A percentile compares a stretch with the other conserved stretches of the same genome.
Evolutionary conservation across 164 flowering plant genomes (phyloP).

Genomic region (Annona cherimola): DNA sequence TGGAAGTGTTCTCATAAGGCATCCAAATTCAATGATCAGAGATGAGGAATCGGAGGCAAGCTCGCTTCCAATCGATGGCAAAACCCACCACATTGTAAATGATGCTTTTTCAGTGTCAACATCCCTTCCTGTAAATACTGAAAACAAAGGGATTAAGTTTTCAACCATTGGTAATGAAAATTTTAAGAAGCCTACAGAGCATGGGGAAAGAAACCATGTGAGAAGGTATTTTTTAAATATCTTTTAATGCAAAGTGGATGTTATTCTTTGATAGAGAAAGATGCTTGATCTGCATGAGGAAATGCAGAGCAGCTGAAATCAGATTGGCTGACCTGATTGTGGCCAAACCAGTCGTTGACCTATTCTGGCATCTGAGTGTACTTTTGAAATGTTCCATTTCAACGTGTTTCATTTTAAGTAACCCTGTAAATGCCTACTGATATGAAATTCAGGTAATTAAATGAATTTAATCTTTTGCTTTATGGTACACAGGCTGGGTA

Average conservation of each 20-base stretch:
- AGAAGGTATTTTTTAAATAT: constrained; percentile 36
- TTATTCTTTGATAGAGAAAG: neutral
- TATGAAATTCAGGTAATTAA: neutral
- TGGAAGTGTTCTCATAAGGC: constrained; percentile 86
- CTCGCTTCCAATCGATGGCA: constrained; percentile 77
- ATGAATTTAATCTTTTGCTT: neutral
- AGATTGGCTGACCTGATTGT: neutral
- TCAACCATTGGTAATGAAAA: constrained; percentile 19
- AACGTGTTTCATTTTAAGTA: neutral
- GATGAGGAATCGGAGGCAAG: constrained; percentile 99
- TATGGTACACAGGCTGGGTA: neutral
- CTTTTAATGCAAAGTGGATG: neutral
- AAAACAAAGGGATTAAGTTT: constrained; percentile 26
- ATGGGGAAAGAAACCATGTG: constrained; percentile 30
- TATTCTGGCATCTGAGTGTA: neutral
- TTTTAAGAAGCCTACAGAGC: constrained; percentile 31
- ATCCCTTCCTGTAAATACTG: constrained; percentile 38
- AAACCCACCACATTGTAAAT: constrained; percentile 25
- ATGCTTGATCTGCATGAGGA: neutral
- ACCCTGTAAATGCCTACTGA: neutral
- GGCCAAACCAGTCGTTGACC: neutral
- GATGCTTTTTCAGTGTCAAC: constrained; percentile 44
- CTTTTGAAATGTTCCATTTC: neutral
- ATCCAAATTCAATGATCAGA: constrained; percentile 57
- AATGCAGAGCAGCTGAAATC: neutral